A percentile compares a stretch with the other conserved stretches of the same genome.
These are phyloP conservation scores for Garcia nutans DNA, from an alignment of 345 rosid genomes.

Conservation along the genomic window DNA sequence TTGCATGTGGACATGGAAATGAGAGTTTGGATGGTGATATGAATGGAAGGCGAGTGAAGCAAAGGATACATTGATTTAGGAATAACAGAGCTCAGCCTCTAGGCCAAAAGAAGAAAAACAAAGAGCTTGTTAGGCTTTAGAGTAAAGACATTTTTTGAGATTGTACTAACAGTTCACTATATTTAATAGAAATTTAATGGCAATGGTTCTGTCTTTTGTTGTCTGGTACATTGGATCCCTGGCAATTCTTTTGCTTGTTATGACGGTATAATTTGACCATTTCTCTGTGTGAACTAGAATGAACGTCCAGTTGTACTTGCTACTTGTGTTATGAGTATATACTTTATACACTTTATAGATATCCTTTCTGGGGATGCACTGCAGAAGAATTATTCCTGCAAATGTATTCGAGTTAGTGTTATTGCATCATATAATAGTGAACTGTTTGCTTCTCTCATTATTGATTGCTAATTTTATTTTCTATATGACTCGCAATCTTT, in stretches of 20 bases:
- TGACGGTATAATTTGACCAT: not conserved
- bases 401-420: not conserved
- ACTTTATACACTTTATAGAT: not conserved
- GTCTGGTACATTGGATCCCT: not conserved
- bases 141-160: constrained; percentile 23
- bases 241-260: not conserved
- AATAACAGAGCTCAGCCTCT: constrained; percentile 1
- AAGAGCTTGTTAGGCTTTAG: constrained; percentile 17
- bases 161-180: constrained; percentile 23
- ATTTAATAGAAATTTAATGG: constrained; percentile 8
- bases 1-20: constrained; percentile 42
- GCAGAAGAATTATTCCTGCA: not conserved
- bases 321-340: not conserved
- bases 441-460: not conserved
- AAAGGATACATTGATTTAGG: constrained; percentile 50
- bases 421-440: not conserved
- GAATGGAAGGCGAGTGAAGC: constrained; percentile 74
- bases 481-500: not conserved
- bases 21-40: constrained; percentile 53
- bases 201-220: constrained; percentile 14
- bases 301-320: not conserved
- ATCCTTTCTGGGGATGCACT: not conserved
- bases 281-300: not conserved
- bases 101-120: not conserved
- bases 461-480: not conserved